Evolutionary conservation across 345 rosid genomes (phyloP).

Genomic region (Boechera stricta): DNA sequence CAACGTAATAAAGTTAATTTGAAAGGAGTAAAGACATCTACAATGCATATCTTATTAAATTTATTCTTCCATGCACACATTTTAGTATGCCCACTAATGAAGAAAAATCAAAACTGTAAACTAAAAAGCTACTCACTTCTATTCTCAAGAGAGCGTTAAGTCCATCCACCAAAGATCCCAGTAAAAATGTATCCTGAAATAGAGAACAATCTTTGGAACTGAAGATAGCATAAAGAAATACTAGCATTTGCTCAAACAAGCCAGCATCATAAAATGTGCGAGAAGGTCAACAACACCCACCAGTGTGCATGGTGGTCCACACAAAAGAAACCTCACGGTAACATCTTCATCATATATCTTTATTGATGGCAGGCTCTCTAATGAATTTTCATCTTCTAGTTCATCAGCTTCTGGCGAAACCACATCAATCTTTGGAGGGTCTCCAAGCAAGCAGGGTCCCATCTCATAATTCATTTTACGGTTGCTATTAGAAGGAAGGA

Average conservation of each 20-base stretch:
- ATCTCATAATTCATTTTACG: slow-evolving; percentile 55
- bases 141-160: slow-evolving; percentile 90
- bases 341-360: slow-evolving; percentile 97
- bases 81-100: slow-evolving; percentile 14
- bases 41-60: neutral
- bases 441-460: slow-evolving; percentile 88
- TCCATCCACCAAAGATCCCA: slow-evolving; percentile 89
- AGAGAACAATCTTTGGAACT: slow-evolving; percentile 32
- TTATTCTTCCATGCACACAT: neutral
- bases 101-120: slow-evolving; percentile 14
- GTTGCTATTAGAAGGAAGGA: slow-evolving; percentile 48
- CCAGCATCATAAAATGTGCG: slow-evolving; percentile 25
- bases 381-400: slow-evolving; percentile 76
- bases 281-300: slow-evolving; percentile 53
- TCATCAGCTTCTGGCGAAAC: slow-evolving; percentile 61
- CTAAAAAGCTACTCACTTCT: slow-evolving; percentile 67
- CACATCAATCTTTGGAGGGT: slow-evolving; percentile 82
- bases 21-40: slow-evolving; percentile 18
- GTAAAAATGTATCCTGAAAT: slow-evolving; percentile 67
- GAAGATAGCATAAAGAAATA: slow-evolving; percentile 23
- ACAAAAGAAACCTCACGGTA: slow-evolving; percentile 82
- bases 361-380: slow-evolving; percentile 77
- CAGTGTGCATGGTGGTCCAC: slow-evolving; percentile 68
- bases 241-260: slow-evolving; percentile 25
- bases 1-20: slow-evolving; percentile 16